Evolutionary conservation across 2,329 filamentous ascomycete genomes (phyloP), one percentile per base, ranked within the genome.

Genomic region (Pseudocercospora vitis): DNA sequence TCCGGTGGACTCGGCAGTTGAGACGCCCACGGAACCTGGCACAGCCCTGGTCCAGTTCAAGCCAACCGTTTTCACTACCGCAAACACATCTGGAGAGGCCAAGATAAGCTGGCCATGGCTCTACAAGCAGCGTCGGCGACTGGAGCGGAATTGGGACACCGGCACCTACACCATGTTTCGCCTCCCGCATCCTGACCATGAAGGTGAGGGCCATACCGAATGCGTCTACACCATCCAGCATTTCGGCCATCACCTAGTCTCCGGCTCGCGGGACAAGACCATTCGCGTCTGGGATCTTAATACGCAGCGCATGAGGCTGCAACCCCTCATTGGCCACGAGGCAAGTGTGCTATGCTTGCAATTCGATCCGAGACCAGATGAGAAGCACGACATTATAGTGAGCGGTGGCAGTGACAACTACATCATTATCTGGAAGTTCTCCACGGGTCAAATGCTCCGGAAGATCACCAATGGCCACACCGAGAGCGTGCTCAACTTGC

Each of bases 141-240:
- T 99, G 11, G 94, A 99, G 73, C 84, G 86, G 6, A 97, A 99
- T 68, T 99, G 94, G 94, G 84, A 89, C 55, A 80, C 85, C 16
- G 91, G 89, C 3, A 86, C 84, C 53, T 96, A 82, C 69, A 83
- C 80, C 2, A 95, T 91, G 59, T 97, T 97, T 65, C 90, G 95
- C 68, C 80, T 99, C 1, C 94, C 94, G 0, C 90, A 96, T 65
- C 91, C 91, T 0, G 79, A 83, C 31, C 80, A 91, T 64, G 84
- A 84, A 1, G 80, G 88, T 26, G 92, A 97, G 69, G 89, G 89
- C 0, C 94, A 99, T 68, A 81, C 79, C 16, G 92, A 97, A 68
- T 97, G 91, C 70, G 91, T 99, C 9, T 99, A 99, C 71, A 92
- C 89, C 2, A 84, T 99, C 49, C 92, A 99, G 70, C 95, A 92